Base-by-base conservation (phyloP, 768 basidiomycete species). In the Coprinopsis strossmayeri region DNA sequence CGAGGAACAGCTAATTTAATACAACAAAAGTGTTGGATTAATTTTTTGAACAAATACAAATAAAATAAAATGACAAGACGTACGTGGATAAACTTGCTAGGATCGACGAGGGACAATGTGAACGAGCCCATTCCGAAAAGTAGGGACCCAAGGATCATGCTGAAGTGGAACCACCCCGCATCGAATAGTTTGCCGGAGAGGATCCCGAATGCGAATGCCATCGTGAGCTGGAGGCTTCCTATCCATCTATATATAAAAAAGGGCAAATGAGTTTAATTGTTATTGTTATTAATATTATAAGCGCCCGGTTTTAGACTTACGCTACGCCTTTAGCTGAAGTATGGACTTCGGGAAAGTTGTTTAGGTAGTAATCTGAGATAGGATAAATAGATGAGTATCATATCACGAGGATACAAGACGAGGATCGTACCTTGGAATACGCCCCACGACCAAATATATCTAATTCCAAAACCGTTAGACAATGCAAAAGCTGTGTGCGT, bases 1-100 rank as follows among this genome's bases (percentile, higher is more conserved):
- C 65, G 3, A 78, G 63, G 57, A 81, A 76, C 2, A 74, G 58
- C 61, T 72, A 18, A n/a, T n/a, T n/a, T n/a, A n/a, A n/a, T n/a
- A n/a, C n/a, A n/a, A n/a, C n/a, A n/a, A n/a, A n/a, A n/a, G n/a
- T n/a, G n/a, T n/a, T n/a, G n/a, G n/a, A n/a, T n/a, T n/a, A n/a
- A n/a, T n/a, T n/a, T n/a, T n/a, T n/a, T n/a, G n/a, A n/a, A n/a
- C n/a, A n/a, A n/a, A n/a, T n/a, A n/a, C n/a, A n/a, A n/a, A n/a
- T n/a, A n/a, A 24, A 35, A 32, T 53, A 24, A 46, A 52, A 40
- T 51, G 43, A 21, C n/a, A 53, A 37, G 11, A 37, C 5, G 41
- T 42, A 76, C 67, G 60, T 71, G 68, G 51, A 51, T 68, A 61
- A 45, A 71, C 68, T 38, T 70, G 62, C 18, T 70, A 57, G 0